These are phyloP conservation scores for Nymphaea thermarum DNA, from an alignment of 164 flowering plant species.

Conservation along the genomic window DNA sequence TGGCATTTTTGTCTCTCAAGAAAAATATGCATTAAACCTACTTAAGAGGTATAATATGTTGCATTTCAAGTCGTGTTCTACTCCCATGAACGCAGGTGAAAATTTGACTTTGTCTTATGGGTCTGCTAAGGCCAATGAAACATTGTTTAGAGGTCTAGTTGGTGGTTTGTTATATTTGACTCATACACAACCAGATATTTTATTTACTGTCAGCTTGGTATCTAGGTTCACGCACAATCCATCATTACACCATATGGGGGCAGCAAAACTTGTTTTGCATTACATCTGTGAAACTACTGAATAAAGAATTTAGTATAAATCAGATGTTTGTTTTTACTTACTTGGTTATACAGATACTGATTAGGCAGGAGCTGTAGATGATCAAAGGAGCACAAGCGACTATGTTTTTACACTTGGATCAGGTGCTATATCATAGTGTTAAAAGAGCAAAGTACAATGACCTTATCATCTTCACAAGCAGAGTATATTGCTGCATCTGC, in stretches of 20 bases:
- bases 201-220: conserved; percentile 1
- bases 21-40: conserved; percentile 6
- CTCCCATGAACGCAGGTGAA: background rate
- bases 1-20: conserved; percentile 6
- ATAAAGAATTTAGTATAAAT: too few species aligned
- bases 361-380: too few species aligned
- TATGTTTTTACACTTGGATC: too few species aligned
- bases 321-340: too few species aligned
- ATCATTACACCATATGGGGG: conserved; percentile 5
- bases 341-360: too few species aligned
- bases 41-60: conserved; percentile 2
- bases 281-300: conserved; percentile 8
- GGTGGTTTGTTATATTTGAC: conserved; percentile 5
- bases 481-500: conserved; percentile 7
- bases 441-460: conserved; percentile 9
- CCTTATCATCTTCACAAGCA: conserved; percentile 9
- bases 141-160: background rate
- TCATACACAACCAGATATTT: conserved; percentile 3
- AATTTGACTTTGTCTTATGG: background rate
- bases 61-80: background rate
- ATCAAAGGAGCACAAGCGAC: too few species aligned
- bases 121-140: background rate
- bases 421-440: conserved; percentile 17
- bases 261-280: conserved; percentile 5
- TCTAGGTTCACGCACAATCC: conserved; percentile 8